Percentiles rank a stretch among this genome's conserved stretches.
phyloP scores from a whole-genome alignment of 495 filamentous ascomycete species.

The Xylaria palmicola region DNA sequence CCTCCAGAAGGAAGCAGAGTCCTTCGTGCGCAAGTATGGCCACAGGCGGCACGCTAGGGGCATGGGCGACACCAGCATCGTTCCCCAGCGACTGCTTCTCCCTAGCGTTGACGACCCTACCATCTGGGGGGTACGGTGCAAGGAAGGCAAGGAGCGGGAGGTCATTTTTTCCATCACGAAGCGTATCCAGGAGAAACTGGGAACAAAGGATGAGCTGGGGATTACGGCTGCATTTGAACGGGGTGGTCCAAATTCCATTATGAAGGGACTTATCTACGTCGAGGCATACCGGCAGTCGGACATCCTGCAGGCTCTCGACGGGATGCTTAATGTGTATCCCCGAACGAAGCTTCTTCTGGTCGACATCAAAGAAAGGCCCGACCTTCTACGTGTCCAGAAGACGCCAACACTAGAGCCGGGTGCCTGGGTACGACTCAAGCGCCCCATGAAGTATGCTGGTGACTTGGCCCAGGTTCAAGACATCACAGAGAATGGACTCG shows the following conservation, averaged over 20 bases:
- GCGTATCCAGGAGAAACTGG: constrained; percentile 73
- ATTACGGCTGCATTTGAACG: constrained; percentile 91
- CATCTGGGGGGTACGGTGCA: constrained; percentile 93
- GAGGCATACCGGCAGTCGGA: constrained; percentile 86
- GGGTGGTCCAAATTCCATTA: constrained; percentile 63
- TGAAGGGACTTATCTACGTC: constrained; percentile 94
- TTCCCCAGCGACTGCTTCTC: constrained; percentile 84
- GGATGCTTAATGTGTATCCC: constrained; percentile 81
- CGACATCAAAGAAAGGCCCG: constrained; percentile 97
- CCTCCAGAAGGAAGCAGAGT: constrained; percentile 87
- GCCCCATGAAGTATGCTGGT: constrained; percentile 74
- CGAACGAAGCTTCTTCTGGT: constrained; percentile 79
- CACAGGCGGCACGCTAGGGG: constrained; percentile 47
- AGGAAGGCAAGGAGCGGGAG: constrained; percentile 91
- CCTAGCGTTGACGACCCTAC: constrained; percentile 93
- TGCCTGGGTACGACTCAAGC: constrained; percentile 86
- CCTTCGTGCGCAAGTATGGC: constrained; percentile 80
- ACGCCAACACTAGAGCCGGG: constrained; percentile 82
- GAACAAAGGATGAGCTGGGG: constrained; percentile 71
- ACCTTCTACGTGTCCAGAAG: constrained; percentile 85
- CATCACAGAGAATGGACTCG: constrained; percentile 87
- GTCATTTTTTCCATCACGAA: constrained; percentile 82
- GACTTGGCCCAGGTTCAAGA: constrained; percentile 94
- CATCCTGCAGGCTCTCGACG: constrained; percentile 76
- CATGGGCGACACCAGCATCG: constrained; percentile 61